phyloP scores from a whole-genome alignment of 169 alveolate species.

The Cryptosporidium canis region DNA sequence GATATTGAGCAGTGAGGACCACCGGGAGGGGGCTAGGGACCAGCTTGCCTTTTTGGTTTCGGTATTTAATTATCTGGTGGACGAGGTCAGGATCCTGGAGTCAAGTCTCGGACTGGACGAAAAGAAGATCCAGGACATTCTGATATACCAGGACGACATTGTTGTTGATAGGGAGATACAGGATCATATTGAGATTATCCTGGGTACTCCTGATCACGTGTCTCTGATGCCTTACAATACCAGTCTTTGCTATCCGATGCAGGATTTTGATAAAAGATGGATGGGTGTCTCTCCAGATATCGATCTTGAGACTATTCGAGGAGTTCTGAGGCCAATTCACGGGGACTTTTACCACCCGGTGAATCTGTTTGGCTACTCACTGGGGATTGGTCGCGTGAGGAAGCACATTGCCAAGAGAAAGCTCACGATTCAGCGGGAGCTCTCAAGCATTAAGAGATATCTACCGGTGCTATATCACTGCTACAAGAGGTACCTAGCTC shows the following conservation, averaged over 20 bases:
- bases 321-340: slow-evolving; percentile 8
- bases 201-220: slow-evolving; percentile 27
- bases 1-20: background rate
- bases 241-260: slow-evolving; percentile 22
- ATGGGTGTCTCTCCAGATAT: background rate
- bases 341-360: slow-evolving; percentile 63
- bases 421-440: background rate
- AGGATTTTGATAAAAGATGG: background rate
- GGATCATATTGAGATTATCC: slow-evolving; percentile 34
- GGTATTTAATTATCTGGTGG: background rate
- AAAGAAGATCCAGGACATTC: background rate
- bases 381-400: background rate
- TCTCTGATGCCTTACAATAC: slow-evolving; percentile 44
- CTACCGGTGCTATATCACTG: background rate
- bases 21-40: background rate
- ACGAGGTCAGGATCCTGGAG: background rate
- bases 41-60: slow-evolving; percentile 15
- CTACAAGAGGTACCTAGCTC: background rate
- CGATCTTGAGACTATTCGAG: background rate
- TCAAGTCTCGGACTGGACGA: no score
- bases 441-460: background rate
- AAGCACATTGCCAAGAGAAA: slow-evolving; percentile 14
- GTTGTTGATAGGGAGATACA: slow-evolving; percentile 16
- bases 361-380: slow-evolving; percentile 8
- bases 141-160: slow-evolving; percentile 32